Evolutionary conservation across 306 rosid genomes (phyloP).

Genomic region (Cyamopsis tetragonoloba): DNA sequence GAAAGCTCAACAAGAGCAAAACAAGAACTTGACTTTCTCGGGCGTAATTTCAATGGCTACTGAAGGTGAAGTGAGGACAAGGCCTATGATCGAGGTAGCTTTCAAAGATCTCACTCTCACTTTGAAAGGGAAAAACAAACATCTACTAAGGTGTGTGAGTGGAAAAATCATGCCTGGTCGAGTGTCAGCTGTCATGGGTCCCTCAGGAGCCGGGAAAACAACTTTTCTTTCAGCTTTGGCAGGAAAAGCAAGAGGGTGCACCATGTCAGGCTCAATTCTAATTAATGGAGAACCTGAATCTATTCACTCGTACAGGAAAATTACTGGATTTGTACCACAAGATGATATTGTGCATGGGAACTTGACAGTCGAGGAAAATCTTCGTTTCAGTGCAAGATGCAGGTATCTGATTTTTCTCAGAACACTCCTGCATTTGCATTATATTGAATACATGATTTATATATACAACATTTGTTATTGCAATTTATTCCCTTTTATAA

Average conservation of each 20-base stretch:
- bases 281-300: constrained; percentile 69
- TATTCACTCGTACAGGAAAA: constrained; percentile 57
- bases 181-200: constrained; percentile 88
- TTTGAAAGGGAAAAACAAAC: constrained; percentile 57
- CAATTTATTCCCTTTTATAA: no score
- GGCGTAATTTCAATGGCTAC: constrained; percentile 76
- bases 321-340: constrained; percentile 83
- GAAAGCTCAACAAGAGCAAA: constrained; percentile 73
- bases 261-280: constrained; percentile 54
- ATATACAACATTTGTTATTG: no score
- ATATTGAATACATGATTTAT: no score
- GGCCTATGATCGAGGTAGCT: constrained; percentile 72
- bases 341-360: constrained; percentile 91
- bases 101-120: constrained; percentile 74
- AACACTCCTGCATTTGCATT: no score
- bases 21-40: constrained; percentile 67
- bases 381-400: constrained; percentile 85
- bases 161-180: constrained; percentile 78
- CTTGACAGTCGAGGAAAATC: constrained; percentile 88
- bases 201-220: constrained; percentile 91
- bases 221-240: constrained; percentile 80
- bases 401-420: constrained; percentile 49
- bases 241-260: constrained; percentile 69
- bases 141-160: constrained; percentile 58
- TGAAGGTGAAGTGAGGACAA: constrained; percentile 43